Base-by-base conservation (phyloP, 108 stramenopile species). In the Epithemia pelagica region DNA sequence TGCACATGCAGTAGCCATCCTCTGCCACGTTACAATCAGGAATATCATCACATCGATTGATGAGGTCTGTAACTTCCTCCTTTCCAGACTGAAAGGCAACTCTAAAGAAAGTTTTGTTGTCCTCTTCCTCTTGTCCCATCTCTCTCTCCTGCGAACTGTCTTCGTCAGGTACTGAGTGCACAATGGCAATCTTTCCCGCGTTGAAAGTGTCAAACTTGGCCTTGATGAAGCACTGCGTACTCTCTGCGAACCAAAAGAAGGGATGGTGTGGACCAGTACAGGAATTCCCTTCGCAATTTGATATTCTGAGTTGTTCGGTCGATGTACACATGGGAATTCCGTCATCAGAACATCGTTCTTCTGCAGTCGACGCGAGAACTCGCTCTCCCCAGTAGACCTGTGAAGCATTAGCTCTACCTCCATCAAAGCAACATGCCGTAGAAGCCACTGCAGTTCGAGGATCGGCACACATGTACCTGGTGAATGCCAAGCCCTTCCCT, bases 391-490 rank as follows among this genome's bases (percentile, higher is more conserved):
- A 65, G 31, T 65, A 65, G 22, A 31, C 25, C 1, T 30, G 10
- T 10, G 5, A 46, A 15, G 20, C 57, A 46, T 46, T 10, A 46
- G 37, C 5, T 10, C 15, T 15, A 46, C 30, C 54, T 20, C 25
- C 30, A 52, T 61, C 5, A 30, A 23, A 28, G 46, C 74, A 75
- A 68, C 74, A 75, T 0, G 69, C 64, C 1, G 62, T 24, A 15
- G n/a, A 30, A 18, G 68, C 74, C 23, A 61, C 63, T 20, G 32
- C 24, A 25, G 54, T 22, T 30, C 52, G n/a, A 30, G 68, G 68
- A 56, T 75, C 58, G 23, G 57, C 69, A 61, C 66, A 79, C 73
- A 55, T 61, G 55, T 58, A 72, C 32, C 62, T 77, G 59, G 31
- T 70, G 15, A 46, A 5, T 10, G 10, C 37, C 15, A 10, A 15